Percentiles rank a stretch among this genome's conserved stretches.
Evolutionary conservation across 441 rosid species (phyloP).

Genomic region (Bruguiera hainesii): DNA sequence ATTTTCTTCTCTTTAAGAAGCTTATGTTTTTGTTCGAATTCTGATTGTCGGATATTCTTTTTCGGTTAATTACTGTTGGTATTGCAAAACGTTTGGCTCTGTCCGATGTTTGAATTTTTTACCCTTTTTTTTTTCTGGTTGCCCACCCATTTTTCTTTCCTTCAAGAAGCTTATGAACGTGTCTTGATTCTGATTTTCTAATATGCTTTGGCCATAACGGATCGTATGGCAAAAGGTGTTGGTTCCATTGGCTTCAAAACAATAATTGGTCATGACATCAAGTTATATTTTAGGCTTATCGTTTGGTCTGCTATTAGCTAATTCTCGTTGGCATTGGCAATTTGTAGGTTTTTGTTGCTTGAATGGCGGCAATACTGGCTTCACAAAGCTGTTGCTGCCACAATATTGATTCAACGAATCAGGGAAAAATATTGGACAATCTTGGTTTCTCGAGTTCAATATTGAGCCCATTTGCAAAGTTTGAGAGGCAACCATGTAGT

Average conservation of each 20-base stretch:
- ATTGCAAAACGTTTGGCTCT: too few species aligned
- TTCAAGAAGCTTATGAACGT: too few species aligned
- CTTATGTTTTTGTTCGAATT: too few species aligned
- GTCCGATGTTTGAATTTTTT: too few species aligned
- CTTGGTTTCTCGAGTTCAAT: conserved; percentile 55
- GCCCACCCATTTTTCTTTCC: too few species aligned
- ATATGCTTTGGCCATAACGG: background rate
- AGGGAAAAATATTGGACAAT: conserved; percentile 40
- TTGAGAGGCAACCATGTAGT: conserved; percentile 34
- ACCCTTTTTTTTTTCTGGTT: too few species aligned
- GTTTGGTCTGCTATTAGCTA: background rate
- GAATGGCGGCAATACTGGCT: conserved; percentile 77
- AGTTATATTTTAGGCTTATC: background rate
- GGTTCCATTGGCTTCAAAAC: conserved; percentile 10
- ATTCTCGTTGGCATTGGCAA: background rate
- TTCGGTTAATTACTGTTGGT: too few species aligned
- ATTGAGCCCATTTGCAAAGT: conserved; percentile 27
- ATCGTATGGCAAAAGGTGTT: conserved; percentile 3
- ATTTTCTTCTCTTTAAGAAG: too few species aligned
- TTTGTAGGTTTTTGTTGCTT: conserved; percentile 26
- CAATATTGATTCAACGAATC: conserved; percentile 29
- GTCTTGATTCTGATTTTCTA: too few species aligned
- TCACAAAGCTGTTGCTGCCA: conserved; percentile 60
- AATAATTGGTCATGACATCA: conserved; percentile 2
- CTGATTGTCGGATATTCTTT: too few species aligned